Percentiles rank a stretch among this genome's conserved stretches.
Conservation (phyloP, 75 land plant species). For the Larix kaempferi region DNA sequence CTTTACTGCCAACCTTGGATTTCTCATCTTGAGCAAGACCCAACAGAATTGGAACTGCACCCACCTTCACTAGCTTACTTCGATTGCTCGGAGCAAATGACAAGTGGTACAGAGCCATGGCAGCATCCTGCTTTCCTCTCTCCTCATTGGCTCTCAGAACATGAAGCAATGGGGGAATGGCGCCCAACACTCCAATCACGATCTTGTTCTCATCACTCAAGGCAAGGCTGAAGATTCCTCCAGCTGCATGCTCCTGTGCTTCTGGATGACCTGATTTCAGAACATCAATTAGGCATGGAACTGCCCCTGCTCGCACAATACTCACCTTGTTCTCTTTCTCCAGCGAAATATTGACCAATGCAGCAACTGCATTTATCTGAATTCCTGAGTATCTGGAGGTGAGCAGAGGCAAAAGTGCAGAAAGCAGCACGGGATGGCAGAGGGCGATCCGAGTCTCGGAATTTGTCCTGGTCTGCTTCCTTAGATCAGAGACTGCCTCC, state of each 20-base stretch:
- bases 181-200: conserved; percentile 77
- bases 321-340: conserved; percentile 59
- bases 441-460: conserved; percentile 40
- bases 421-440: conserved; percentile 51
- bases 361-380: conserved; percentile 31
- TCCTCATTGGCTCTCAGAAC: conserved; percentile 29
- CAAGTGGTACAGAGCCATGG: conserved; percentile 78
- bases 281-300: conserved; percentile 58
- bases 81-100: conserved; percentile 39
- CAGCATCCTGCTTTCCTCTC: conserved; percentile 65
- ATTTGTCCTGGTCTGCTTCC: conserved; percentile 45
- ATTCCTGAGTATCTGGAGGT: conserved; percentile 16
- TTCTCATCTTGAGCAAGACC: conserved; percentile 17
- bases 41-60: conserved; percentile 38
- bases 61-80: conserved; percentile 39
- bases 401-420: conserved; percentile 37
- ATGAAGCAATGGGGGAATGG: conserved; percentile 68
- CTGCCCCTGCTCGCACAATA: conserved; percentile 63
- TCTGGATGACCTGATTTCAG: conserved; percentile 43
- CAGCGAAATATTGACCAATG: conserved; percentile 69
- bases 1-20: conserved; percentile 33
- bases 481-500: conserved; percentile 35
- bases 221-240: conserved; percentile 73
- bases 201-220: conserved; percentile 77
- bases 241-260: conserved; percentile 79